Conservation (phyloP, 495 filamentous ascomycete species). For the Podospora comata region DNA sequence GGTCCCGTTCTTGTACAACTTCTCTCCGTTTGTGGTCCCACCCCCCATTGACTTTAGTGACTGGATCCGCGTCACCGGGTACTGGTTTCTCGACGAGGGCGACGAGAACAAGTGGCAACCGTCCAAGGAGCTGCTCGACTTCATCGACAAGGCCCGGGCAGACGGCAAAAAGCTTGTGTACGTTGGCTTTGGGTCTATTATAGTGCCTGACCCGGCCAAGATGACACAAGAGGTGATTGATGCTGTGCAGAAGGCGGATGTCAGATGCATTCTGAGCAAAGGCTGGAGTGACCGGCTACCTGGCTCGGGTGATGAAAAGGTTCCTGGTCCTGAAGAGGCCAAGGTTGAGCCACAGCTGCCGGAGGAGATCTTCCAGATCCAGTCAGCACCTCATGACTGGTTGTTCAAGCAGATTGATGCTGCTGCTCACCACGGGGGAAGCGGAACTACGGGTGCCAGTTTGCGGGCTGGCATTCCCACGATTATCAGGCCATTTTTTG, state of each 20-base stretch:
- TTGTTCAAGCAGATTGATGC: slow-evolving; percentile 92
- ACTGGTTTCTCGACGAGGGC: slow-evolving; percentile 93
- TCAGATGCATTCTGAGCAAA: slow-evolving; percentile 92
- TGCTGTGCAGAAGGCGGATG: slow-evolving; percentile 85
- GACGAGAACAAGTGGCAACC: slow-evolving; percentile 64
- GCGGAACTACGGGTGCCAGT: slow-evolving; percentile 93
- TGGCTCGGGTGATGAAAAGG: slow-evolving; percentile 35
- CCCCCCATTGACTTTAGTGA: slow-evolving; percentile 95
- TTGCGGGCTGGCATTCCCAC: slow-evolving; percentile 89
- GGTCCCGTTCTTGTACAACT: slow-evolving; percentile 96
- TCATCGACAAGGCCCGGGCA: slow-evolving; percentile 72
- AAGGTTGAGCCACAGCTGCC: slow-evolving; percentile 71
- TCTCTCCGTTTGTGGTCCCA: slow-evolving; percentile 84
- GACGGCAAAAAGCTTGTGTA: slow-evolving; percentile 94
- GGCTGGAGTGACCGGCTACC: slow-evolving; percentile 89
- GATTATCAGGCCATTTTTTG: slow-evolving; percentile 95
- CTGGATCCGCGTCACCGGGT: slow-evolving; percentile 95
- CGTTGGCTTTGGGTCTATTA: slow-evolving; percentile 93
- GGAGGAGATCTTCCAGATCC: slow-evolving; percentile 78
- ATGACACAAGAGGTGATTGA: slow-evolving; percentile 88
- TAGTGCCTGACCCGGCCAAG: slow-evolving; percentile 84
- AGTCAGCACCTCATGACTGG: slow-evolving; percentile 94
- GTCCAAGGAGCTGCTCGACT: slow-evolving; percentile 67
- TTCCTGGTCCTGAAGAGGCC: slow-evolving; percentile 35
- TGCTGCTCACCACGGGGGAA: slow-evolving; percentile 89